Evolutionary conservation across 768 basidiomycete genomes (phyloP), one percentile per base, ranked within the genome.

Genomic region (Leccinum barrowsii): DNA sequence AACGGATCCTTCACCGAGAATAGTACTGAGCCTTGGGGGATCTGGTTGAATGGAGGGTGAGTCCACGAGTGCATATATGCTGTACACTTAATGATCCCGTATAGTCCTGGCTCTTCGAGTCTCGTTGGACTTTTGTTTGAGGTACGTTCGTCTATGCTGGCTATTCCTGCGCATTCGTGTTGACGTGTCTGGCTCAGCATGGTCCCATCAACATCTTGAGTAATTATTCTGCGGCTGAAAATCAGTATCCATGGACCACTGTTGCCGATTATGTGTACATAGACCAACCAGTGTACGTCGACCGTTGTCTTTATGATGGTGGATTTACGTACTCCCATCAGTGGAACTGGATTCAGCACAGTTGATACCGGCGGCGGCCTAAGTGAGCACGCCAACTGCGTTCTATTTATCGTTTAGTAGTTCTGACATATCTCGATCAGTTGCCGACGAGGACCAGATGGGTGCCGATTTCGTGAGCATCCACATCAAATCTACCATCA

Each of bases 21-120:
- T 34, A 65, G 66, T 19, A 63, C 59, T 8, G 78, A 83, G 21
- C 87, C 87, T 8, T 89, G 87, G 87, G 80, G 79, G 7, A 83
- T 89, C 37, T 89, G 86, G 86, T 71, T 89, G 15, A 87, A 86
- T 60, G 87, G 86, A 70, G 86, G 85, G 84, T 84, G 63, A 50
- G 82, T 61, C 10, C 21, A 19, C 12, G 24, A 4, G 17, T 44
- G 5, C 12, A 35, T 21, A 28, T 21, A 28, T n/a, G 4, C 8
- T n/a, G 11, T 50, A 8, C 4, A n/a, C 10, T 50, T 56, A 10
- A 58, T 15, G 10, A 12, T 30, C 37, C 13, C 54, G 34, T 17
- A 2, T 56, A 78, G 87, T 21, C 87, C 87, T 4, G 88, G 87
- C 8, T 82, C 83, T 2, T 89, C 88, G 6, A 86, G 86, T 67